phyloP scores from a whole-genome alignment of 1,284 basidiomycete species.

The Leccinum solheimii region DNA sequence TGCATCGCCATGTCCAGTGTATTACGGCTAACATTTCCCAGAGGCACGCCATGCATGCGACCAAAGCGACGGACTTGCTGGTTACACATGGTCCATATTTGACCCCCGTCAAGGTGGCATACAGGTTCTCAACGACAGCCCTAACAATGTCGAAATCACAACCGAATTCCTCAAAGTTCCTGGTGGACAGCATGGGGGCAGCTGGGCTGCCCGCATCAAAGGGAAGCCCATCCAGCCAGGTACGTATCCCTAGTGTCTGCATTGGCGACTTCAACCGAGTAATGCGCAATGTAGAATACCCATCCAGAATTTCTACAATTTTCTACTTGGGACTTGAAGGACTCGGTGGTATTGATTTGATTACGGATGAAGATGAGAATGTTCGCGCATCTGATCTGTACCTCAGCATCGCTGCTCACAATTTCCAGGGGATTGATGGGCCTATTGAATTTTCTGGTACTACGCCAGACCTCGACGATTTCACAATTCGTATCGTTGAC shows the following conservation, averaged over 20 bases:
- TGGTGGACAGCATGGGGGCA: conserved; percentile 78
- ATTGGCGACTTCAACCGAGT: conserved; percentile 2
- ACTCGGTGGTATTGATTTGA: conserved; percentile 77
- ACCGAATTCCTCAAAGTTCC: conserved; percentile 84
- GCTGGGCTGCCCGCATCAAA: conserved; percentile 88
- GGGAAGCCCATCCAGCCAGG: conserved; percentile 76
- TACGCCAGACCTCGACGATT: conserved; percentile 78
- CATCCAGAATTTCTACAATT: conserved; percentile 71
- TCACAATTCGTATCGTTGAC: conserved; percentile 79
- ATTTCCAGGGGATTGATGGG: conserved; percentile 66
- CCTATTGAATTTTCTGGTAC: conserved; percentile 69
- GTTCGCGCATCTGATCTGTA: conserved; percentile 43
- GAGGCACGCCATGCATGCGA: conserved; percentile 88
- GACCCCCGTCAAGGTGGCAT: conserved; percentile 84
- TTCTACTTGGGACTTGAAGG: conserved; percentile 90
- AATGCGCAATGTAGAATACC: conserved; percentile 39
- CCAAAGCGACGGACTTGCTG: conserved; percentile 77
- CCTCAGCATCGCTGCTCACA: conserved; percentile 7
- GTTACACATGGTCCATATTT: conserved; percentile 87
- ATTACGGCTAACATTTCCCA: conserved; percentile 33
- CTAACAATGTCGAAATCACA: conserved; percentile 83
- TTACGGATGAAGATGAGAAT: conserved; percentile 71
- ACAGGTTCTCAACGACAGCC: conserved; percentile 78
- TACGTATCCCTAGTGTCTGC: conserved; percentile 36
- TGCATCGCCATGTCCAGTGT: conserved; percentile 4